Conservation (phyloP, 2,329 filamentous ascomycete species). For the Lachnellula suecica region DNA sequence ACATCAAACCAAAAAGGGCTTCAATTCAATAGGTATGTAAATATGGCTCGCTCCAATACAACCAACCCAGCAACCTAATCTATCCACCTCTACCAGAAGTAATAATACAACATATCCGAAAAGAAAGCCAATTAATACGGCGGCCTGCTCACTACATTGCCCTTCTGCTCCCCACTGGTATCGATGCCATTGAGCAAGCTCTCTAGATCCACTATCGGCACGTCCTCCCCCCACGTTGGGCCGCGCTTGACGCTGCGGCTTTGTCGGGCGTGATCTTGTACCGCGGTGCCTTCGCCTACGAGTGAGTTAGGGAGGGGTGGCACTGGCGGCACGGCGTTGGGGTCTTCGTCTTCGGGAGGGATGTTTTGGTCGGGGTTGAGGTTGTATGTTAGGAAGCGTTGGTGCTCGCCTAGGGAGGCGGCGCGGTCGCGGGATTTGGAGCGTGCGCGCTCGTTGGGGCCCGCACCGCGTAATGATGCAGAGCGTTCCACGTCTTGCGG, state of each 20-base stretch:
- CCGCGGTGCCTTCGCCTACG: slow-evolving; percentile 15
- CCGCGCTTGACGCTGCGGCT: slow-evolving; percentile 20
- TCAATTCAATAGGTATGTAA: too few relatives aligned
- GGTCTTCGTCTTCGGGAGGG: slow-evolving; percentile 20
- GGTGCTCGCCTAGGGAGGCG: slow-evolving; percentile 18
- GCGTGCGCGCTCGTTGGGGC: slow-evolving; percentile 23
- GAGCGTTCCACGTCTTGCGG: slow-evolving; percentile 25
- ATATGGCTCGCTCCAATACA: too few relatives aligned
- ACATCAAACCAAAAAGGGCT: too few relatives aligned
- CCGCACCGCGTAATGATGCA: slow-evolving; percentile 26
- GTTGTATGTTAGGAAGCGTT: slow-evolving; percentile 25
- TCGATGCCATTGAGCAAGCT: slow-evolving; percentile 32
- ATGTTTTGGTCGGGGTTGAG: slow-evolving; percentile 18
- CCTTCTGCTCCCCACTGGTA: slow-evolving; percentile 18
- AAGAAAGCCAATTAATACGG: slow-evolving; percentile 35
- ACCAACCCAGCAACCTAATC: too few relatives aligned
- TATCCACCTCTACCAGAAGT: too few relatives aligned
- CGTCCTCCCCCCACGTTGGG: slow-evolving; percentile 26
- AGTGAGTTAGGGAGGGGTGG: slow-evolving; percentile 30
- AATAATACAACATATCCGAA: too few relatives aligned
- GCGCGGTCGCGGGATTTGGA: slow-evolving; percentile 32
- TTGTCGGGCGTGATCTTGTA: slow-evolving; percentile 27
- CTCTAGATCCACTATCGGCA: slow-evolving; percentile 25
- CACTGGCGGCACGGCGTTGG: slow-evolving; percentile 29
- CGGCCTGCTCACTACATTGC: slow-evolving; percentile 25